Conservation (phyloP, 1,284 basidiomycete species). For the Tetrapyrgos nigripes region DNA sequence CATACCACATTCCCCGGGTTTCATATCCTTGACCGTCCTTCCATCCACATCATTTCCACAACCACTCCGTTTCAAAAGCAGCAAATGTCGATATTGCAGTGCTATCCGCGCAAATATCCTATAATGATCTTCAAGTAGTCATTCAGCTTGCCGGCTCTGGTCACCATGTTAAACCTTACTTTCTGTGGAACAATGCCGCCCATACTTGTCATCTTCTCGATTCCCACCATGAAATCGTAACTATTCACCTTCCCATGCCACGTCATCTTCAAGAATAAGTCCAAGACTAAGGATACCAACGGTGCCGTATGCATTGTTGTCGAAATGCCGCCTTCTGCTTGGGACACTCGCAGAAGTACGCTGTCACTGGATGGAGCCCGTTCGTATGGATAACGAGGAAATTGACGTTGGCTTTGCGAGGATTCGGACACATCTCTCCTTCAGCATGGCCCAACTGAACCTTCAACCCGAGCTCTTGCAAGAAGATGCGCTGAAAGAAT, state of each 20-base stretch:
- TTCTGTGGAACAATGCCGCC: no score
- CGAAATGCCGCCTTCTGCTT: background rate
- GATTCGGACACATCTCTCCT: background rate
- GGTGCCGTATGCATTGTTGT: conserved; percentile 1
- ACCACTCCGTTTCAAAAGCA: conserved; percentile 31
- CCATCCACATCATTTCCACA: conserved; percentile 17
- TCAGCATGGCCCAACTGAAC: conserved; percentile 20
- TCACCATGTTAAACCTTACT: no score
- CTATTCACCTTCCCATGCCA: conserved; percentile 4
- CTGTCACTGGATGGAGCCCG: background rate
- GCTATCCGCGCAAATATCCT: conserved; percentile 21
- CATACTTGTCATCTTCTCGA: conserved; percentile 13
- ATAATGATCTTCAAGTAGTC: conserved; percentile 15
- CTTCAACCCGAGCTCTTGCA: conserved; percentile 8
- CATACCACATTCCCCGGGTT: conserved; percentile 10
- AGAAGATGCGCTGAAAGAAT: no score
- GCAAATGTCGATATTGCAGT: conserved; percentile 28
- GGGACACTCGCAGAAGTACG: conserved; percentile 2
- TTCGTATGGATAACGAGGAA: no score
- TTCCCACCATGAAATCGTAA: conserved; percentile 10
- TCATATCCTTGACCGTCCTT: conserved; percentile 5
- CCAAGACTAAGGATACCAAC: conserved; percentile 5
- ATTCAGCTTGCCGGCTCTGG: no score
- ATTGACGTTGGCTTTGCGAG: background rate
- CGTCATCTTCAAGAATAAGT: conserved; percentile 4